Evolutionary conservation across 805 yeast species (phyloP).

Genomic region (Pichia californica): DNA sequence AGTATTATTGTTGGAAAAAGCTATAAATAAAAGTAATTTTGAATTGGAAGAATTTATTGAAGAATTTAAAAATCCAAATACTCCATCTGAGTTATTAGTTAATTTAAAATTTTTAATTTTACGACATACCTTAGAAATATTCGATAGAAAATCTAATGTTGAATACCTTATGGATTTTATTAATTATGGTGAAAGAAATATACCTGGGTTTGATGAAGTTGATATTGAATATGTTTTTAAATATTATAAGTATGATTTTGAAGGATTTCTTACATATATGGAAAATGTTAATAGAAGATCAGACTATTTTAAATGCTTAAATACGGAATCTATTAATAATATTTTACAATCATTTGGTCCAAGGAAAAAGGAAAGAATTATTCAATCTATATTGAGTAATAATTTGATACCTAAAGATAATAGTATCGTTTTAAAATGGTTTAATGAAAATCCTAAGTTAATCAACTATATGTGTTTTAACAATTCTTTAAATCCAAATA

Average conservation of each 20-base stretch:
- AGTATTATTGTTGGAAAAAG: not conserved
- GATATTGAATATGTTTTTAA: not conserved
- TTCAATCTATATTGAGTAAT: not conserved
- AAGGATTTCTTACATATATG: not conserved
- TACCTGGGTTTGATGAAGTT: not conserved
- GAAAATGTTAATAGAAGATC: not conserved
- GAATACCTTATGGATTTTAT: not conserved
- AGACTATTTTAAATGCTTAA: not conserved
- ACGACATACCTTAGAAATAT: not conserved
- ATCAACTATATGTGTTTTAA: not conserved
- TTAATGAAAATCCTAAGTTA: not conserved
- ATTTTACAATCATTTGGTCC: not conserved
- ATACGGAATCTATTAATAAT: not conserved
- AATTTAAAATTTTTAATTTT: constrained; percentile 1
- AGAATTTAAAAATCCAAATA: not conserved
- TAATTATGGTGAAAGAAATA: not conserved
- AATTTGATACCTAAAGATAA: not conserved
- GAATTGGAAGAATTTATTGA: not conserved
- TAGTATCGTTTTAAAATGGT: not conserved
- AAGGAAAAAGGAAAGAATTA: not conserved
- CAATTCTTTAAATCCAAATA: not conserved
- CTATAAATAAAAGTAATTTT: not conserved
- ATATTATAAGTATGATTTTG: constrained; percentile 1
- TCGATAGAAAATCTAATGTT: not conserved
- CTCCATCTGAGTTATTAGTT: not conserved